phyloP scores from a whole-genome alignment of 495 filamentous ascomycete species.

The Penicillium parvum region DNA sequence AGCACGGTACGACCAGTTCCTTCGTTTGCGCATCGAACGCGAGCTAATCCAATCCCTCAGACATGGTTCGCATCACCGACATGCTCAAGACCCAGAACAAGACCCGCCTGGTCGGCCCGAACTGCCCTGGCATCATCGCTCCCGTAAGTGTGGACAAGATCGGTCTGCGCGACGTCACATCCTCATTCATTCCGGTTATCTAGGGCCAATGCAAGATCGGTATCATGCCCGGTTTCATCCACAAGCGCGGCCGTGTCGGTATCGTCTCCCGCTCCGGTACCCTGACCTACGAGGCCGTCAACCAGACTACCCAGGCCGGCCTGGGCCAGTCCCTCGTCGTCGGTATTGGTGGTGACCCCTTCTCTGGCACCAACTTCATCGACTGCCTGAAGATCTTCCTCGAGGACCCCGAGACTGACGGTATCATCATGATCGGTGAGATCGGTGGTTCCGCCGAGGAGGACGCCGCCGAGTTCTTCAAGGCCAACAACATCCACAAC shows the following conservation, averaged over 20 bases:
- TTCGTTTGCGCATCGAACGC: conserved; percentile 1
- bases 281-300: conserved; percentile 98
- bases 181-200: conserved; percentile 14
- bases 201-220: conserved; percentile 99
- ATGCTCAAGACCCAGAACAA: conserved; percentile 97
- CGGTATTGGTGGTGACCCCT: conserved; percentile 97
- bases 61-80: conserved; percentile 99
- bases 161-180: not conserved
- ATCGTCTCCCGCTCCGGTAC: conserved; percentile 98
- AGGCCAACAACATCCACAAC: conserved; percentile 80
- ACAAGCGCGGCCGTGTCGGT: conserved; percentile 97
- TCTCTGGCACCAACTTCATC: conserved; percentile 99
- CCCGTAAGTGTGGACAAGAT: conserved; percentile 44
- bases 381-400: conserved; percentile 98
- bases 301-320: conserved; percentile 96
- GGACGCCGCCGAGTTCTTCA: conserved; percentile 94
- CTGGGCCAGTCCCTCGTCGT: conserved; percentile 97
- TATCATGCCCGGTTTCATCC: conserved; percentile 99
- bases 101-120: conserved; percentile 93
- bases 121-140: conserved; percentile 98
- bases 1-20: conserved; percentile 65
- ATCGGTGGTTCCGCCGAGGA: conserved; percentile 97
- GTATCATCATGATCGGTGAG: conserved; percentile 99
- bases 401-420: conserved; percentile 92
- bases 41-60: conserved; percentile 43